Evolutionary conservation across 352 stramenopile genomes (phyloP).

Genomic region (Phytopythium aichiense): DNA sequence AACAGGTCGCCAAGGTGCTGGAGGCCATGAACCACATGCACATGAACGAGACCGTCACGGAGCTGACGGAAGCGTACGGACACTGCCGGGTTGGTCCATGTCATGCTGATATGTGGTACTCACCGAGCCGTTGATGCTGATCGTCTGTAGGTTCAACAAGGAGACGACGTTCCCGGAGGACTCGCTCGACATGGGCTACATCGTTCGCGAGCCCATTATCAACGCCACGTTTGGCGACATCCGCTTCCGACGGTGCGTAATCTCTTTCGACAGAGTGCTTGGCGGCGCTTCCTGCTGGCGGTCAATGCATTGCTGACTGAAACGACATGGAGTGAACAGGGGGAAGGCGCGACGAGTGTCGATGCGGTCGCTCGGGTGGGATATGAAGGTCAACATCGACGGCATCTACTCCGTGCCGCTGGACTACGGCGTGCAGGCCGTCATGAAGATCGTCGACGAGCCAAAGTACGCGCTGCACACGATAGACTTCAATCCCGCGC

Average conservation of each 20-base stretch:
- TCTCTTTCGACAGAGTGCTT: neutral
- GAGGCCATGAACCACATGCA: slow-evolving; percentile 84
- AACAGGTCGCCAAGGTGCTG: slow-evolving; percentile 82
- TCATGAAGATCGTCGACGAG: slow-evolving; percentile 88
- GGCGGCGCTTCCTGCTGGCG: neutral
- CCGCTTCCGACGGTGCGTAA: slow-evolving; percentile 68
- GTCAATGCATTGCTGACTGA: neutral
- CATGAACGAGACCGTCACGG: slow-evolving; percentile 85
- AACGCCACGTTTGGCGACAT: slow-evolving; percentile 89
- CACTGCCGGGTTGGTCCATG: neutral
- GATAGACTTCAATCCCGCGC: slow-evolving; percentile 54
- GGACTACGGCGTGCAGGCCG: slow-evolving; percentile 86
- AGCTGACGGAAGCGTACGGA: slow-evolving; percentile 78
- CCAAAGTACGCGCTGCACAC: slow-evolving; percentile 85
- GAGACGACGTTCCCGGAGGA: slow-evolving; percentile 81
- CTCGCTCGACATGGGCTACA: slow-evolving; percentile 83
- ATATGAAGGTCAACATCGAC: slow-evolving; percentile 88
- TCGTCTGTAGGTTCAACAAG: slow-evolving; percentile 72
- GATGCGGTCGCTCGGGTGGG: slow-evolving; percentile 85
- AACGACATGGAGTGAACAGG: slow-evolving; percentile 18
- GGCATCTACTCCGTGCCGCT: slow-evolving; percentile 85
- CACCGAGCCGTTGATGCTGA: neutral
- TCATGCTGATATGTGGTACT: neutral
- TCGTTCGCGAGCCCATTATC: slow-evolving; percentile 86
- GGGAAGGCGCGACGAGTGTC: slow-evolving; percentile 79